Evolutionary conservation across 768 basidiomycete genomes (phyloP).

Genomic region (Suillus hirtellus): DNA sequence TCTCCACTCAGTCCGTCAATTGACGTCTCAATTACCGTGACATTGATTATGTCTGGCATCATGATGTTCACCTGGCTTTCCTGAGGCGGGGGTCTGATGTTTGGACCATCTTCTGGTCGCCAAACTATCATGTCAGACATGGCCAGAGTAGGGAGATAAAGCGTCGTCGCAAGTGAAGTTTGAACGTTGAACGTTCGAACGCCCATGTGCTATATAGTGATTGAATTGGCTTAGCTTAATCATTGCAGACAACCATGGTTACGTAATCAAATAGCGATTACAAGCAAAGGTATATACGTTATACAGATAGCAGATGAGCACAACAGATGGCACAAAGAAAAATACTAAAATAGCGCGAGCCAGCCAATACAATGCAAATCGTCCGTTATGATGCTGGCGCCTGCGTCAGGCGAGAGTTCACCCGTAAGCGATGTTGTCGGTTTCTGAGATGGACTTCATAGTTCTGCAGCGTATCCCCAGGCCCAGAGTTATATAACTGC

Average conservation of each 20-base stretch:
- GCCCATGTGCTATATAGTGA: too few relatives aligned
- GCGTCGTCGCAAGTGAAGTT: background rate
- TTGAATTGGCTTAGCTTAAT: too few relatives aligned
- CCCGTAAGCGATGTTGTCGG: constrained; percentile 73
- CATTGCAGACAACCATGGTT: too few relatives aligned
- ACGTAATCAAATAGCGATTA: constrained; percentile 11
- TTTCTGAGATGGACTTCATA: constrained; percentile 94
- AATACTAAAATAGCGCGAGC: constrained; percentile 10
- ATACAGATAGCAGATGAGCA: constrained; percentile 26
- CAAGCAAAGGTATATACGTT: constrained; percentile 38
- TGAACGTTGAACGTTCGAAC: too few relatives aligned
- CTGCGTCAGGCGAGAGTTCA: constrained; percentile 51
- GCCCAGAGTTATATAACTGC: constrained; percentile 89
- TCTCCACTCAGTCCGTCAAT: constrained; percentile 55
- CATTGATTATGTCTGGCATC: constrained; percentile 58
- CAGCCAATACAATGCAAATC: background rate
- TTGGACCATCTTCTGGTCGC: constrained; percentile 37
- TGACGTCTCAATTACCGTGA: constrained; percentile 54
- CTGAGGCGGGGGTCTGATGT: constrained; percentile 24
- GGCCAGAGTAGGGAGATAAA: background rate
- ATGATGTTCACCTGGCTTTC: constrained; percentile 44
- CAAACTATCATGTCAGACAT: constrained; percentile 35
- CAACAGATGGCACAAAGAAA: constrained; percentile 19
- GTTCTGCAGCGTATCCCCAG: constrained; percentile 81
- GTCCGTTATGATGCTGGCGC: constrained; percentile 5